Evolutionary conservation across 106 monocot genomes (phyloP).

Genomic region (Dactylorhiza incarnata): DNA sequence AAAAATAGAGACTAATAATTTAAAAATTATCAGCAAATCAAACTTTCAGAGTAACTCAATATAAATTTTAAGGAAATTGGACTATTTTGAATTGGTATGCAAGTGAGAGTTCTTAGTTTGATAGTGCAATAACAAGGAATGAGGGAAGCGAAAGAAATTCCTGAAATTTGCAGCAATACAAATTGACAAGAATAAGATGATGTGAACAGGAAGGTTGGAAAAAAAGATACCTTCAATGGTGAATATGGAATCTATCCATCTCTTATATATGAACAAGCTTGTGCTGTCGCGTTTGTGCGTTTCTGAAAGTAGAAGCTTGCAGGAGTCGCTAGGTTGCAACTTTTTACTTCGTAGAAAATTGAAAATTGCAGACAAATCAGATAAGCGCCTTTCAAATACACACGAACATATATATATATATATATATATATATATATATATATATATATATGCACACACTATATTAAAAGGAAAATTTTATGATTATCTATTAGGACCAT

Average conservation of each 20-base stretch:
- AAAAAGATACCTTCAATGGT: slow-evolving; percentile 34
- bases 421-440: too few relatives aligned
- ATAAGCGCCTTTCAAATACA: background rate
- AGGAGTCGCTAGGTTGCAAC: slow-evolving; percentile 23
- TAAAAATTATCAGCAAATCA: too few relatives aligned
- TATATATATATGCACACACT: too few relatives aligned
- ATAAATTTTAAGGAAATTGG: background rate
- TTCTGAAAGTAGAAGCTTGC: slow-evolving; percentile 58
- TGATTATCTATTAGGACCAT: too few relatives aligned
- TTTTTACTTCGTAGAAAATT: slow-evolving; percentile 20
- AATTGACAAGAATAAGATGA: background rate
- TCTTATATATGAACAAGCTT: slow-evolving; percentile 63
- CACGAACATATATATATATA: background rate
- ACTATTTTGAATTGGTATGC: background rate
- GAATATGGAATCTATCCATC: slow-evolving; percentile 55
- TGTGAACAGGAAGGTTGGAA: background rate
- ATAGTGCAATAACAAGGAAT: background rate
- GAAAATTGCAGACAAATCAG: slow-evolving; percentile 7
- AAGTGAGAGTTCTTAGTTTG: background rate
- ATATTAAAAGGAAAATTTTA: too few relatives aligned
- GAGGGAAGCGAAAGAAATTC: background rate
- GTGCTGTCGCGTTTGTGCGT: slow-evolving; percentile 59
- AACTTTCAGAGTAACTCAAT: too few relatives aligned
- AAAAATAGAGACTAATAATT: too few relatives aligned
- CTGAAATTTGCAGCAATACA: background rate